Evolutionary conservation across 2,329 filamentous ascomycete species (phyloP), one percentile per base, ranked within the genome.

Genomic region (Penicillium griseofulvum): DNA sequence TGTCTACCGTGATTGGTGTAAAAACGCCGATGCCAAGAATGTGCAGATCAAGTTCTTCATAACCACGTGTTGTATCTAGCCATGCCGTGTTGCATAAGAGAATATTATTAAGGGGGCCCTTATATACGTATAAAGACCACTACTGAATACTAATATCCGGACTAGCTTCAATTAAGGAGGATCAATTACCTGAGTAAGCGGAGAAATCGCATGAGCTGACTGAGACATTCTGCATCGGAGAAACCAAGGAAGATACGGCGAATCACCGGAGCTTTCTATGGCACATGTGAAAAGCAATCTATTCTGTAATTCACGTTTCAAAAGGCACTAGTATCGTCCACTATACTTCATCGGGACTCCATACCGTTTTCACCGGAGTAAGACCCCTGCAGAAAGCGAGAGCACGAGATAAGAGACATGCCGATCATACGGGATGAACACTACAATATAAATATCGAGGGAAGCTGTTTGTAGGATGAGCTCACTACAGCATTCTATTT

Each of bases 1-100:
- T 83, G 81, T 63, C 57, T 82, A 58, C 71, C 77, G 31, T 74
- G 56, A 65, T 50, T 52, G 52, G 57, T 43, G 43, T 44, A 38
- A 11, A 48, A 34, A 19, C 26, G 4, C 11, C 11, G n/a, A 17
- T 14, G 39, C 11, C 16, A 55, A 26, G 38, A 48, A 48, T 16
- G 48, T 53, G 39, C 16, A 28, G 52, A 50, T 39, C 38, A 39
- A 33, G 33, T 33, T 29, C 29, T 38, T 50, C 17, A 24, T n/a
- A 12, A 26, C 46, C 46, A 50, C 46, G 39, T 54, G 52, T 26
- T 38, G 17, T 51, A 26, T 28, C 28, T 10, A 16, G 4, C 33
- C 9, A 29, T n/a, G 16, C 8, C 9, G 19, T 26, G 17, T 48
- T 28, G 28, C 16, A 33, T 12, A 1, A n/a, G 10, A 5, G 19